These are phyloP conservation scores for Elymus sibiricus DNA, from an alignment of 176 grass and related monocot species.

Conservation along the genomic window DNA sequence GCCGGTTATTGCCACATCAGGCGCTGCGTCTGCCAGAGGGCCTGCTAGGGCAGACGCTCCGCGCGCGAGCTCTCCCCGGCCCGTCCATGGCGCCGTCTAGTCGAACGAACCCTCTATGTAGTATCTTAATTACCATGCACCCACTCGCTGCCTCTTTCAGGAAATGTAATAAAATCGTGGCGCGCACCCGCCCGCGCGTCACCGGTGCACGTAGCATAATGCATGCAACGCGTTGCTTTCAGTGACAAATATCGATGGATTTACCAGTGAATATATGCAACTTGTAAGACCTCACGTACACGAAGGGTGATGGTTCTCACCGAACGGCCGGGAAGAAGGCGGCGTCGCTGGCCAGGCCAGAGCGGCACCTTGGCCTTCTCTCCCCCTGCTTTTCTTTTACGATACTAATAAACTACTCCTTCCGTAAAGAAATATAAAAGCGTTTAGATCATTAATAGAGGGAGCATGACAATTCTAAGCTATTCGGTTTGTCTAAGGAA, in stretches of 20 bases:
- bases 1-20: conserved; percentile 19
- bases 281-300: not conserved
- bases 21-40: conserved; percentile 30
- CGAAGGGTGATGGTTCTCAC: too few relatives aligned
- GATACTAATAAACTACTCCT: too few relatives aligned
- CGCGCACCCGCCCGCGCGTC: not conserved
- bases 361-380: too few relatives aligned
- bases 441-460: too few relatives aligned
- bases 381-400: too few relatives aligned
- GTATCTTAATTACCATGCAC: not conserved
- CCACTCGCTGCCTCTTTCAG: not conserved
- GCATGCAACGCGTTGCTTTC: not conserved
- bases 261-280: too few relatives aligned
- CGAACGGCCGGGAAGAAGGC: too few relatives aligned
- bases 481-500: too few relatives aligned
- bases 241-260: not conserved
- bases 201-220: not conserved
- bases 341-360: too few relatives aligned
- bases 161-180: conserved; percentile 2
- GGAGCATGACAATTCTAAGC: too few relatives aligned
- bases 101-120: not conserved
- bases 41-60: not conserved
- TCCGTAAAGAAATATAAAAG: too few relatives aligned
- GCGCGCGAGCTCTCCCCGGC: not conserved
- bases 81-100: not conserved